Conservation (phyloP, 2,329 filamentous ascomycete species). For the Chaetomiaceae sp. region DNA sequence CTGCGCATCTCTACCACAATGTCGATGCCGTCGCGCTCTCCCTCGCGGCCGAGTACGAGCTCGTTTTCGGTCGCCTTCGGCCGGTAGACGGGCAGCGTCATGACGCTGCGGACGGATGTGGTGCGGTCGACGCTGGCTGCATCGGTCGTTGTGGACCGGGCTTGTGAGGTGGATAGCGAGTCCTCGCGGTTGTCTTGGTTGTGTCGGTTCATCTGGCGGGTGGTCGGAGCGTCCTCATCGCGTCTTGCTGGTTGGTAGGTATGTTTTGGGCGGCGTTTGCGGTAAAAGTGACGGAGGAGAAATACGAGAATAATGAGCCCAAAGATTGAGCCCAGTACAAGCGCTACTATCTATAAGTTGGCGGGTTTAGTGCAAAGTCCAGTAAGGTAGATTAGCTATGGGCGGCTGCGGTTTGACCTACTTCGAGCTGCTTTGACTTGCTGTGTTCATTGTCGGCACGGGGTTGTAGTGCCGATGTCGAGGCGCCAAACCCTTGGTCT, state of each 20-base stretch:
- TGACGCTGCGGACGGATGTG: constrained; percentile 85
- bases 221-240: constrained; percentile 17
- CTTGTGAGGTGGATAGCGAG: constrained; percentile 16
- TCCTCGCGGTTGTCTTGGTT: constrained; percentile 21
- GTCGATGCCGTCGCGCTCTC: constrained; percentile 88
- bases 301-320: constrained; percentile 4
- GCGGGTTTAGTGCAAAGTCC: neutral
- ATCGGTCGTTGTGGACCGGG: constrained; percentile 14
- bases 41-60: constrained; percentile 79
- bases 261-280: neutral
- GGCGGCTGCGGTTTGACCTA: neutral
- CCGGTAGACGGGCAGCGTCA: constrained; percentile 86
- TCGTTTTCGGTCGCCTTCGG: constrained; percentile 69
- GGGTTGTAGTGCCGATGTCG: neutral
- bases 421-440: neutral
- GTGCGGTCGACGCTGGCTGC: constrained; percentile 64
- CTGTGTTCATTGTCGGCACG: neutral
- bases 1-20: constrained; percentile 82
- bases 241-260: constrained; percentile 12
- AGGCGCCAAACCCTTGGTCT: neutral
- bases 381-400: neutral
- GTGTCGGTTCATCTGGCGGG: constrained; percentile 13
- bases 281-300: constrained; percentile 3
- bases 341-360: constrained; percentile 8
- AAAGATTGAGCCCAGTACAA: constrained; percentile 2